phyloP scores from a whole-genome alignment of 768 basidiomycete species.

The Rhodotorula graminis region DNA sequence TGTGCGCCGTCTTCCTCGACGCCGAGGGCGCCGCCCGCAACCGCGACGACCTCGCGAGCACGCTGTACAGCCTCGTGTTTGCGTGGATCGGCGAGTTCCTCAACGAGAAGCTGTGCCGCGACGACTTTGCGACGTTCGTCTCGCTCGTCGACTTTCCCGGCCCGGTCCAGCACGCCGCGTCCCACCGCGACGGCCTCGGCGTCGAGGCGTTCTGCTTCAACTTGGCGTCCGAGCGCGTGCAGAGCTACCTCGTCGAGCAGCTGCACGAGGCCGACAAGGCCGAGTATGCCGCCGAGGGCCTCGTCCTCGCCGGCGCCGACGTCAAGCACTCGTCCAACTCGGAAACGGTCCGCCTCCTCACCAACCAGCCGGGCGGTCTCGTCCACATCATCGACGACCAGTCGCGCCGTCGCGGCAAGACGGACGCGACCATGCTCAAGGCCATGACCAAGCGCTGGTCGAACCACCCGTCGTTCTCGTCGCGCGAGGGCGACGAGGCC shows the following conservation, averaged over 20 bases:
- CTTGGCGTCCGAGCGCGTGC: constrained; percentile 87
- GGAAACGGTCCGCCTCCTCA: constrained; percentile 79
- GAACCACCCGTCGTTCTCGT: constrained; percentile 75
- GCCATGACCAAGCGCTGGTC: constrained; percentile 91
- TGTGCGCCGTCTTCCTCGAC: constrained; percentile 95
- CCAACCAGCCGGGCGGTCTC: constrained; percentile 80
- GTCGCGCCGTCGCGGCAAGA: constrained; percentile 80
- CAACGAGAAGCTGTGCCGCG: constrained; percentile 88
- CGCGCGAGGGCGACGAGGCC: constrained; percentile 38
- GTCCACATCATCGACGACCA: constrained; percentile 98
- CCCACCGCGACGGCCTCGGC: constrained; percentile 54
- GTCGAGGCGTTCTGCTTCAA: constrained; percentile 96
- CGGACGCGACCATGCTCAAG: constrained; percentile 87
- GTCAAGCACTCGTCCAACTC: constrained; percentile 83
- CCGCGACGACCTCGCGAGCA: constrained; percentile 87
- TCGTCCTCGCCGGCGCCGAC: constrained; percentile 59
- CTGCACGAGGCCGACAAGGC: constrained; percentile 75
- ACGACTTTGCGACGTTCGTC: constrained; percentile 81
- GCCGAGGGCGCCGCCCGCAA: constrained; percentile 89
- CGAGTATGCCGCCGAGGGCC: constrained; percentile 78
- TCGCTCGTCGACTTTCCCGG: constrained; percentile 92
- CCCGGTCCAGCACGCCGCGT: constrained; percentile 66
- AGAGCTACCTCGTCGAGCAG: constrained; percentile 70
- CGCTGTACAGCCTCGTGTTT: constrained; percentile 87
- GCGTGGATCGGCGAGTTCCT: constrained; percentile 94